Conservation (phyloP, 345 rosid species). For the Noccaea bulbosa region DNA sequence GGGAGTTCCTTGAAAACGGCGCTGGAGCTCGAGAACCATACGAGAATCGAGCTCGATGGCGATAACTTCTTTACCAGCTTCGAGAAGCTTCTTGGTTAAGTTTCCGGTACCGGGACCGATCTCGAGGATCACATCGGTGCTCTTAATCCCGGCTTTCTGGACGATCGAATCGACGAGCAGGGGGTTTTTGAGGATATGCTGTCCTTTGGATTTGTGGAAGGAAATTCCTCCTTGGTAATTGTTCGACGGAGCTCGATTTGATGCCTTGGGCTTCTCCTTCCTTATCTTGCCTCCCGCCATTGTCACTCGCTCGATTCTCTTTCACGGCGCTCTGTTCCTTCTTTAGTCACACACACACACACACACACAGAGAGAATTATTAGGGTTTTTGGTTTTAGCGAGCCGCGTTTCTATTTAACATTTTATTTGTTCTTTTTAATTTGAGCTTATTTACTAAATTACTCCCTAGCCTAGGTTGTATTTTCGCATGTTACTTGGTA, state of each 20-base stretch:
- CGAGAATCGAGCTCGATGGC: constrained; percentile 91
- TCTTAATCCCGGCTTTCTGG: constrained; percentile 80
- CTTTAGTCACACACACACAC: neutral
- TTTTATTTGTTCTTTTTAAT: too few species aligned
- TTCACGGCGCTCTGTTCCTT: constrained; percentile 3
- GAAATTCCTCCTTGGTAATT: constrained; percentile 86
- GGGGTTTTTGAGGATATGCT: constrained; percentile 90
- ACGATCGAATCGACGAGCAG: constrained; percentile 79
- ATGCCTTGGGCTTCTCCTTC: constrained; percentile 64
- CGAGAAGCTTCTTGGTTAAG: constrained; percentile 89
- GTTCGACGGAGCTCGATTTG: constrained; percentile 56
- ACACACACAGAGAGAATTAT: neutral
- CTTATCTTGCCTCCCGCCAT: constrained; percentile 90
- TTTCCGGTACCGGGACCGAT: constrained; percentile 95
- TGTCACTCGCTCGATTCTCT: neutral
- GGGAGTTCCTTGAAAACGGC: constrained; percentile 88
- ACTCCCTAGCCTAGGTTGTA: too few species aligned
- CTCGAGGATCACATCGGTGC: constrained; percentile 84
- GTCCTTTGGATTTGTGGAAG: constrained; percentile 89
- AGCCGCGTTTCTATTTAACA: constrained; percentile 9
- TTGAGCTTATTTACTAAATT: too few species aligned
- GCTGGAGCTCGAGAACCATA: constrained; percentile 93
- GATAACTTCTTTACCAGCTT: constrained; percentile 78
- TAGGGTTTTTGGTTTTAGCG: constrained; percentile 26
- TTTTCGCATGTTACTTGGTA: neutral